Evolutionary conservation across 129 eudicot species (phyloP).

Genomic region (Arctium lappa): DNA sequence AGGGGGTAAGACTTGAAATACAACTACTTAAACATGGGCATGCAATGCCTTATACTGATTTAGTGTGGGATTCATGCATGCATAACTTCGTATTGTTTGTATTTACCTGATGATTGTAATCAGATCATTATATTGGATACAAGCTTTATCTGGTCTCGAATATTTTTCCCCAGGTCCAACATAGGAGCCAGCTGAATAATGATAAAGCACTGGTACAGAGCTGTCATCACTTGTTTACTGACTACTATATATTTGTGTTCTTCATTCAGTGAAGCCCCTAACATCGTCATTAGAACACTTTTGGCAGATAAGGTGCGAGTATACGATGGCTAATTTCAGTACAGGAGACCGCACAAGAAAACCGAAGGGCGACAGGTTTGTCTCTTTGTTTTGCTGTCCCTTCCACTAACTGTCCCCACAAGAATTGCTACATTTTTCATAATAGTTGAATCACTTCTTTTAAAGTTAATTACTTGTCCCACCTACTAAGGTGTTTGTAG

Average conservation of each 20-base stretch:
- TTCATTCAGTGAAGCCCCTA: not conserved
- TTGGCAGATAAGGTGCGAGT: conserved; percentile 83
- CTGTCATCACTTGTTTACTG: conserved; percentile 5
- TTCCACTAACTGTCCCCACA: not conserved
- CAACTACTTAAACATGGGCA: not conserved
- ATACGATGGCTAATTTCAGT: conserved; percentile 96
- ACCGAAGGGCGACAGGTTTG: conserved; percentile 89
- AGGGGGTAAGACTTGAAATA: not conserved
- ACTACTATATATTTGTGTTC: not conserved
- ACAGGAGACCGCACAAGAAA: conserved; percentile 95
- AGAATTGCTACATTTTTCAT: not conserved
- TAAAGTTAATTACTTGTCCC: not conserved
- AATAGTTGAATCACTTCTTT: not conserved
- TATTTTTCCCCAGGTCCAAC: conserved; percentile 59
- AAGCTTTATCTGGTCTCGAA: not conserved
- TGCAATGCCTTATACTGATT: not conserved
- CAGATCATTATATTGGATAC: not conserved
- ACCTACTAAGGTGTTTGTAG: not conserved
- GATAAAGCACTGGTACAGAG: conserved; percentile 79
- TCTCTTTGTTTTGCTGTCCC: not conserved
- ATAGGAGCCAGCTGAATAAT: conserved; percentile 60
- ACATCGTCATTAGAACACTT: not conserved
- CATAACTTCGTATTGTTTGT: not conserved
- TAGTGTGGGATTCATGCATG: not conserved
- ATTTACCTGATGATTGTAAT: not conserved